Evolutionary conservation across 768 basidiomycete species (phyloP).

Genomic region (Kwoniella europaea): DNA sequence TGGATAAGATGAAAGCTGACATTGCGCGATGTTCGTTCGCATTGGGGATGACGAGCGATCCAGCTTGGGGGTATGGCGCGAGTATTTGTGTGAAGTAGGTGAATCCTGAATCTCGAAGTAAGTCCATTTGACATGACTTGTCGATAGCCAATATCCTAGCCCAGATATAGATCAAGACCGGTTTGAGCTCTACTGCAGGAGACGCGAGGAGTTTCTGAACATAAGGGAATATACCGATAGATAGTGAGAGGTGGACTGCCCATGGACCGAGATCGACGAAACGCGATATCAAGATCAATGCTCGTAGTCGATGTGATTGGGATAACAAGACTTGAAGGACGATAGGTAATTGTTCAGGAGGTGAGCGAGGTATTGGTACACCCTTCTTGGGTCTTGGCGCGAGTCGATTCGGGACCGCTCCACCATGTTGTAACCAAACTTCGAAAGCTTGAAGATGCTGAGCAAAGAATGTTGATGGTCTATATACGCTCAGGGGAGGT

Average conservation of each 20-base stretch:
- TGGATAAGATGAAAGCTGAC: slow-evolving; percentile 94
- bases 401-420: slow-evolving; percentile 54
- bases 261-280: slow-evolving; percentile 98
- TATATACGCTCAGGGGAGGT: slow-evolving; percentile 63
- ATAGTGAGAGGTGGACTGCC: slow-evolving; percentile 94
- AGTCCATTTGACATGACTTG: slow-evolving; percentile 83
- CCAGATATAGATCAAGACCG: slow-evolving; percentile 99
- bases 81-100: slow-evolving; percentile 61
- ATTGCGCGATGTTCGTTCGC: slow-evolving; percentile 94
- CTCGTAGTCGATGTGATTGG: slow-evolving; percentile 91
- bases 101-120: slow-evolving; percentile 71
- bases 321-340: slow-evolving; percentile 96
- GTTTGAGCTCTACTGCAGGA: slow-evolving; percentile 90
- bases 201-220: slow-evolving; percentile 95
- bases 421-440: slow-evolving; percentile 95
- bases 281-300: slow-evolving; percentile 91
- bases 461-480: slow-evolving; percentile 88
- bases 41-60: slow-evolving; percentile 73
- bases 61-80: slow-evolving; percentile 63
- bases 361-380: slow-evolving; percentile 70
- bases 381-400: slow-evolving; percentile 32
- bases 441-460: slow-evolving; percentile 97
- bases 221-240: slow-evolving; percentile 98
- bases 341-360: slow-evolving; percentile 95
- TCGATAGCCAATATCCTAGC: slow-evolving; percentile 97